These are phyloP conservation scores for Trifolium fragiferum DNA, from an alignment of 306 rosid species.

Conservation along the genomic window DNA sequence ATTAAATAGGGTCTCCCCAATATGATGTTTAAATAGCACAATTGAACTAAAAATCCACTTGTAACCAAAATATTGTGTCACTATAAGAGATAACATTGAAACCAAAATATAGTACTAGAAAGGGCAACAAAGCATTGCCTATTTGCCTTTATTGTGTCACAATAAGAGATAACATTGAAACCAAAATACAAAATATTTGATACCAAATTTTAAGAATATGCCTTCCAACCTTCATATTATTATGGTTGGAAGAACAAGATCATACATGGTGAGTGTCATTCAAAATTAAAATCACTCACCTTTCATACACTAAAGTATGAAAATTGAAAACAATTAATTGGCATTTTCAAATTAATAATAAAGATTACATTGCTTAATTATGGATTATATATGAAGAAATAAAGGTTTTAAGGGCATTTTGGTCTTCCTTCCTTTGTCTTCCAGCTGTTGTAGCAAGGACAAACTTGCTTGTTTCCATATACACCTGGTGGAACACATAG, in stretches of 20 bases:
- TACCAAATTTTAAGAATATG: background rate
- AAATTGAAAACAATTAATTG: background rate
- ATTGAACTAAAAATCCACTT: too few relatives aligned
- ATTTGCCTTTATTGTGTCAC: background rate
- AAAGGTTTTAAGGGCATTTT: slow-evolving; percentile 72
- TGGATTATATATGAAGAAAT: background rate
- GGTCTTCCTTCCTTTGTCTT: slow-evolving; percentile 92
- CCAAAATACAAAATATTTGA: background rate
- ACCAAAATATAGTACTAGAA: background rate
- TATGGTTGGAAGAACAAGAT: background rate
- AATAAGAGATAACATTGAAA: background rate
- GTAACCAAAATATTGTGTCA: too few relatives aligned
- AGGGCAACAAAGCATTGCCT: background rate
- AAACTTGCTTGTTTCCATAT: slow-evolving; percentile 73
- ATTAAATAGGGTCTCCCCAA: too few relatives aligned
- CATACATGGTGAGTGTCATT: slow-evolving; percentile 3
- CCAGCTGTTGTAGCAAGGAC: slow-evolving; percentile 96
- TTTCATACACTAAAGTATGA: slow-evolving; percentile 2
- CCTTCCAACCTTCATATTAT: slow-evolving; percentile 7
- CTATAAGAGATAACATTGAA: too few relatives aligned
- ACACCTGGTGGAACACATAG: slow-evolving; percentile 89
- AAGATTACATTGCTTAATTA: background rate
- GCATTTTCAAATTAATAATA: background rate
- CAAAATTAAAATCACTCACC: background rate
- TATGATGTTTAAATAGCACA: too few relatives aligned